Percentiles rank a stretch among this genome's conserved stretches.
Evolutionary conservation across 1,284 basidiomycete genomes (phyloP).

Genomic region (Stygiomarasmius scandens): DNA sequence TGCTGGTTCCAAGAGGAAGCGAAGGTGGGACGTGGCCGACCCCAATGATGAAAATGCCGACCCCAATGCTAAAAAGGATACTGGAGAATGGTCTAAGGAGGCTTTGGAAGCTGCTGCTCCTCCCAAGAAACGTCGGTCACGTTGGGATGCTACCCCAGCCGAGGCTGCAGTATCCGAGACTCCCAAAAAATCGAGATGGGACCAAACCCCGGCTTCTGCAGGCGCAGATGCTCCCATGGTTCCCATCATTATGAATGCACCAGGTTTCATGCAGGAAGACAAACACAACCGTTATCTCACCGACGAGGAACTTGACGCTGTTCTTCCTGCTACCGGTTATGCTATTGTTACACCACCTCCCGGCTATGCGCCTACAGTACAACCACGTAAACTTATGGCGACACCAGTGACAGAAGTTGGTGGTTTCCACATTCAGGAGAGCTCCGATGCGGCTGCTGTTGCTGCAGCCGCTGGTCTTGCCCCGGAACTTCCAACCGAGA

Average conservation of each 20-base stretch:
- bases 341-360: constrained; percentile 91
- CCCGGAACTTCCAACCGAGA: constrained; percentile 95
- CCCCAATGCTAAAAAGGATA: constrained; percentile 53
- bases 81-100: constrained; percentile 74
- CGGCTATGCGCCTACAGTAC: constrained; percentile 86
- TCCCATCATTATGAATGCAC: constrained; percentile 84
- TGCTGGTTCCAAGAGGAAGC: constrained; percentile 72
- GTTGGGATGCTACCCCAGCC: constrained; percentile 91
- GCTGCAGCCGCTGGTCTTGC: constrained; percentile 90
- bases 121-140: constrained; percentile 88
- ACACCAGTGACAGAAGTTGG: constrained; percentile 71
- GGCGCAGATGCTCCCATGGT: constrained; percentile 61
- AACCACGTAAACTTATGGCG: constrained; percentile 79
- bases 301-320: constrained; percentile 93
- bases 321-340: constrained; percentile 90
- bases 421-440: constrained; percentile 97
- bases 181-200: constrained; percentile 92
- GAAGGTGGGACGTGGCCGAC: constrained; percentile 85
- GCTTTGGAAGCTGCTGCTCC: constrained; percentile 64
- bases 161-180: constrained; percentile 64
- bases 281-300: constrained; percentile 93
- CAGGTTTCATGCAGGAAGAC: constrained; percentile 83
- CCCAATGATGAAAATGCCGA: constrained; percentile 62
- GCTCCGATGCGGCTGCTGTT: constrained; percentile 84
- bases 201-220: constrained; percentile 72